A percentile compares a stretch with the other conserved stretches of the same genome.
These are phyloP conservation scores for Trichoderma lentiforme DNA, from an alignment of 2,329 filamentous ascomycete species.

Conservation along the genomic window DNA sequence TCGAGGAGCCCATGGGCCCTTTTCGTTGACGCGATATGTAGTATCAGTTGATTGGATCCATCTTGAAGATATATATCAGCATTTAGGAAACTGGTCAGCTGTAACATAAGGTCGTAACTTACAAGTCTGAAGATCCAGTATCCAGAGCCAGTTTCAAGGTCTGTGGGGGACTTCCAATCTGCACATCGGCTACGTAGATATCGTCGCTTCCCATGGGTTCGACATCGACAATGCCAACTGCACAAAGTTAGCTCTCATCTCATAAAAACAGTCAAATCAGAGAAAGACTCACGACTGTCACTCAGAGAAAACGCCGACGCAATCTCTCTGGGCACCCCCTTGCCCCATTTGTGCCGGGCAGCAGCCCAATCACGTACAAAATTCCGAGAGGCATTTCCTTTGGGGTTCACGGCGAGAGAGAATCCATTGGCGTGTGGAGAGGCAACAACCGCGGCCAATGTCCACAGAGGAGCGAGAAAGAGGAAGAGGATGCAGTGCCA, in stretches of 20 bases:
- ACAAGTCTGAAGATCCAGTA: conserved; percentile 59
- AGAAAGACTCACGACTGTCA: conserved; percentile 26
- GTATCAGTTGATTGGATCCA: conserved; percentile 55
- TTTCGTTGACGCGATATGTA: conserved; percentile 31
- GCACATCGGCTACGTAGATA: conserved; percentile 42
- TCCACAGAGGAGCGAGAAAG: neutral
- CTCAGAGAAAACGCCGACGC: conserved; percentile 28
- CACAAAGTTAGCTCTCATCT: neutral
- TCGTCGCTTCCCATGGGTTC: conserved; percentile 40
- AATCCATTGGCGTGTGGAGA: conserved; percentile 23
- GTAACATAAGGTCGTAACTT: conserved; percentile 39
- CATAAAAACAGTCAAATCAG: neutral
- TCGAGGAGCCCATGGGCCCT: conserved; percentile 36
- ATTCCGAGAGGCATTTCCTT: conserved; percentile 25
- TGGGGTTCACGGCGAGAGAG: conserved; percentile 28
- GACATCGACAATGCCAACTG: conserved; percentile 30
- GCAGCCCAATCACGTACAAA: conserved; percentile 35
- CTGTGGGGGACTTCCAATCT: conserved; percentile 48
- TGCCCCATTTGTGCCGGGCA: conserved; percentile 36
- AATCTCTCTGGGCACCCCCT: conserved; percentile 22
- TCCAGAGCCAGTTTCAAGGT: conserved; percentile 48
- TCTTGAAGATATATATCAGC: conserved; percentile 30
- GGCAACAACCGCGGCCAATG: neutral
- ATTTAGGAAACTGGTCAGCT: neutral
- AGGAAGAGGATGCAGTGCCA: conserved; percentile 1